Percentiles rank a stretch among this genome's conserved stretches.
phyloP scores from a whole-genome alignment of 495 filamentous ascomycete genomes.

The Hypoxylon lienhwacheense region DNA sequence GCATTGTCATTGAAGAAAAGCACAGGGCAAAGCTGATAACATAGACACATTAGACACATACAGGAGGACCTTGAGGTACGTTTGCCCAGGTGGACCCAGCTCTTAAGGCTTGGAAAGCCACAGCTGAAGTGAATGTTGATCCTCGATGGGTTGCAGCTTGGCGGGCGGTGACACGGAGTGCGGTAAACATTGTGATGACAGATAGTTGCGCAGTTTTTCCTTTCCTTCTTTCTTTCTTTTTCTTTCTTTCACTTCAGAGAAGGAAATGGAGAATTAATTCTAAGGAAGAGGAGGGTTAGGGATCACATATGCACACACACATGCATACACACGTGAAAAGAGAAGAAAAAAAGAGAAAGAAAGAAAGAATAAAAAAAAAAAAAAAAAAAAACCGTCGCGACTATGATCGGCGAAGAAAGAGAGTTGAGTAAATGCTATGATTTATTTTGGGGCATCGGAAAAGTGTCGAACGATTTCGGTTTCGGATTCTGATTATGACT shows the following conservation, averaged over 20 bases:
- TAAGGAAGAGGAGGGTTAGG: too few relatives aligned
- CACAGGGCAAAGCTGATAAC: constrained; percentile 41
- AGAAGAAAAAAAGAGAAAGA: constrained; percentile 16
- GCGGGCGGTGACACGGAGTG: constrained; percentile 37
- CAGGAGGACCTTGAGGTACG: constrained; percentile 89
- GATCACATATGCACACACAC: too few relatives aligned
- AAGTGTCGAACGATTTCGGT: constrained; percentile 31
- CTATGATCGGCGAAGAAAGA: constrained; percentile 7
- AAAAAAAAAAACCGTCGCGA: constrained; percentile 5
- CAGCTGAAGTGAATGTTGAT: constrained; percentile 26
- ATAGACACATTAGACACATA: too few relatives aligned
- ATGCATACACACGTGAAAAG: too few relatives aligned
- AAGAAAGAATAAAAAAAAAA: constrained; percentile 9
- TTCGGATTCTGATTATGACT: too few relatives aligned
- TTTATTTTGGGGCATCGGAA: too few relatives aligned
- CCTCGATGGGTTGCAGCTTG: constrained; percentile 40
- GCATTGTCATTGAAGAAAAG: constrained; percentile 25
- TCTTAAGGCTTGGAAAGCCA: constrained; percentile 58
- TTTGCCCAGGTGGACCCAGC: constrained; percentile 83
- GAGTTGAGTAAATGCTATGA: constrained; percentile 26
- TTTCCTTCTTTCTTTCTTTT: too few relatives aligned
- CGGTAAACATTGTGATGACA: constrained; percentile 37
- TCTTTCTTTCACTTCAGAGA: too few relatives aligned
- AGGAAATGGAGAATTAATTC: background rate
- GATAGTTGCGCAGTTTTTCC: too few relatives aligned